Evolutionary conservation across 495 filamentous ascomycete species (phyloP).

Genomic region (Thermothielavioides terrestris): DNA sequence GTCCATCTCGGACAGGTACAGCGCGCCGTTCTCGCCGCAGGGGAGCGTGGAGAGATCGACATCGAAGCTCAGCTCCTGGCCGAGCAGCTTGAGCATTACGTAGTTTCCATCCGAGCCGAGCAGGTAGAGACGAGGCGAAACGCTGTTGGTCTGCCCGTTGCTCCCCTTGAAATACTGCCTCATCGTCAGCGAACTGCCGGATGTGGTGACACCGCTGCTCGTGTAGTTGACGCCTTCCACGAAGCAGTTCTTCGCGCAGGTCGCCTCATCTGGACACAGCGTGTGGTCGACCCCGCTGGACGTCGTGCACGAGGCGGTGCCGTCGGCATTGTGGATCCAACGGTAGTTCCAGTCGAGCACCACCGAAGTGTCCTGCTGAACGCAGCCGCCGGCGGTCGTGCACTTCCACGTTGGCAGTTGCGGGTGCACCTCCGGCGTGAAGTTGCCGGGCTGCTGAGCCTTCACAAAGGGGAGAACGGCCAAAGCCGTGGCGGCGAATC

Average conservation of each 20-base stretch:
- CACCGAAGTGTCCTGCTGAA: conserved; percentile 34
- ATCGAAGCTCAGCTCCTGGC: conserved; percentile 54
- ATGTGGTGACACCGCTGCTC: conserved; percentile 37
- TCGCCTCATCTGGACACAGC: conserved; percentile 42
- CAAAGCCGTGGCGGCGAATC: not conserved
- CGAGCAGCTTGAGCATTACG: conserved; percentile 49
- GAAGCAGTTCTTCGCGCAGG: conserved; percentile 44
- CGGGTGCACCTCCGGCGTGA: conserved; percentile 43
- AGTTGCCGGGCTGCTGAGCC: conserved; percentile 20
- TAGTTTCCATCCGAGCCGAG: conserved; percentile 50
- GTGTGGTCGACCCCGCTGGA: conserved; percentile 35
- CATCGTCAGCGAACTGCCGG: conserved; percentile 33
- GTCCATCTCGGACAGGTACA: conserved; percentile 59
- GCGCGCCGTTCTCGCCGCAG: conserved; percentile 60
- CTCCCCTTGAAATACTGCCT: conserved; percentile 34
- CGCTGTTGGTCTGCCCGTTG: conserved; percentile 9
- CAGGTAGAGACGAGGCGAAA: conserved; percentile 53
- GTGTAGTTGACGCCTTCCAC: conserved; percentile 40
- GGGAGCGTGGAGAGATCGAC: conserved; percentile 52
- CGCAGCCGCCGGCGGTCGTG: conserved; percentile 39
- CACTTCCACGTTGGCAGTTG: conserved; percentile 41
- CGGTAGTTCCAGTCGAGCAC: conserved; percentile 45
- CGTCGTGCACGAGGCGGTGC: conserved; percentile 30
- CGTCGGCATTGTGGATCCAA: conserved; percentile 35
- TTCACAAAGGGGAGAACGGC: not conserved